Conservation (phyloP, 345 rosid genomes). For the Eutrema heterophyllum region DNA sequence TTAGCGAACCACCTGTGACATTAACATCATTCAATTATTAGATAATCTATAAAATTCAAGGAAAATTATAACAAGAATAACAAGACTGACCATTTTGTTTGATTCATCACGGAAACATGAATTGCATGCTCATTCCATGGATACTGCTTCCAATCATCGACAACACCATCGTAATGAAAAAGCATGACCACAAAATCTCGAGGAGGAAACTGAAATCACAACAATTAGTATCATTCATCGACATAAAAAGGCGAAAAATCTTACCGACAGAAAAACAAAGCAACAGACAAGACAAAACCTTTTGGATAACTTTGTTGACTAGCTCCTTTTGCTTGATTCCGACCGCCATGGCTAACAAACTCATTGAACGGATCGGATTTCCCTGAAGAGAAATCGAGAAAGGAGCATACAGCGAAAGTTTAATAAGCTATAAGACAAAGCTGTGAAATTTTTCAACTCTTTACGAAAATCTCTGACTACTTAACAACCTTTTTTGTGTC, state of each 20-base stretch:
- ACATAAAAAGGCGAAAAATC: background rate
- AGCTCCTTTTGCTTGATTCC: slow-evolving; percentile 70
- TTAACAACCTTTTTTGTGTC: slow-evolving; percentile 33
- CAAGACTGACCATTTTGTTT: slow-evolving; percentile 75
- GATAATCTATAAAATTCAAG: background rate
- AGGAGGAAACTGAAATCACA: slow-evolving; percentile 50
- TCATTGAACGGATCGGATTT: slow-evolving; percentile 31
- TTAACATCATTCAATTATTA: background rate
- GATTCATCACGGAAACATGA: slow-evolving; percentile 72
- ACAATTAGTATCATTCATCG: background rate
- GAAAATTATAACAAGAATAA: background rate
- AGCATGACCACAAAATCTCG: slow-evolving; percentile 67
- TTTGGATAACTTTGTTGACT: slow-evolving; percentile 63
- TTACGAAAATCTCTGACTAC: background rate
- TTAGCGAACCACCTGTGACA: slow-evolving; percentile 91
- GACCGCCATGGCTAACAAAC: slow-evolving; percentile 63
- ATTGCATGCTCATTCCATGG: slow-evolving; percentile 57
- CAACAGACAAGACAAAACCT: slow-evolving; percentile 35
- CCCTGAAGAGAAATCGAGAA: slow-evolving; percentile 30
- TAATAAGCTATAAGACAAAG: background rate
- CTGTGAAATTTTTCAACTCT: background rate
- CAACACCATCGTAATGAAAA: slow-evolving; percentile 84
- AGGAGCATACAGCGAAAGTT: background rate
- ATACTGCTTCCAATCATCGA: slow-evolving; percentile 71
- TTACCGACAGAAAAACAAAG: background rate